Base-by-base conservation (phyloP, 768 basidiomycete genomes). In the Lactarius sanguifluus region DNA sequence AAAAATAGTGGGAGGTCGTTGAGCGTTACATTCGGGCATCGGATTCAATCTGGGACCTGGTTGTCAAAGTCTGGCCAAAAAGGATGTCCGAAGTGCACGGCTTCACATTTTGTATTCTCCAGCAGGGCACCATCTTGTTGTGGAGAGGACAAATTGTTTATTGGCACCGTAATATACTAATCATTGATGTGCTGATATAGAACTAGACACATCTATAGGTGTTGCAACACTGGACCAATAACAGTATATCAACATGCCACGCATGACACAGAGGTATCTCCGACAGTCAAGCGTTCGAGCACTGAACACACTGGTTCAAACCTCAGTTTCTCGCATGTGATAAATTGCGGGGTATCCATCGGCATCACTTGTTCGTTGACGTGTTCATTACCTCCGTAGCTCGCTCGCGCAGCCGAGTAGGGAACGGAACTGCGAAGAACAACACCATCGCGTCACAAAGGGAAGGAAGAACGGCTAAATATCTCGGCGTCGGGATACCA, bases 321-420 rank as follows among this genome's bases (percentile, higher is more conserved):
- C 25, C 25, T 25, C 23, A 34, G 45, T 9, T 43, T 15, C 15
- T 32, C n/a, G 16, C 65, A 62, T 25, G 65, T 66, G 65, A 62
- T 66, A 62, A 58, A 56, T 30, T 9, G 47, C 40, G 30, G 28
- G 36, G 30, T 25, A 52, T 52, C 23, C 36, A 57, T 40, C 60
- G 52, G 59, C 25, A 28, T 41, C 5, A 59, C 12, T 23, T 25
- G 12, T 25, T 23, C 50, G 10, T 52, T 12, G 25, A 52, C 25
- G 23, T 4, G n/a, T 20, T n/a, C 36, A 25, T 43, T 25, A 25
- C 34, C 12, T 20, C 20, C n/a, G 20, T 57, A 36, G 57, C 50
- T 66, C 65, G 65, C 61, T 62, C 54, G 61, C 61, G 45, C 60
- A 52, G 28, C 65, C 65, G 65, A 66, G 45, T 62, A 66, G 20